phyloP scores from a whole-genome alignment of 108 stramenopile genomes.

The Nannochloropsis salina region DNA sequence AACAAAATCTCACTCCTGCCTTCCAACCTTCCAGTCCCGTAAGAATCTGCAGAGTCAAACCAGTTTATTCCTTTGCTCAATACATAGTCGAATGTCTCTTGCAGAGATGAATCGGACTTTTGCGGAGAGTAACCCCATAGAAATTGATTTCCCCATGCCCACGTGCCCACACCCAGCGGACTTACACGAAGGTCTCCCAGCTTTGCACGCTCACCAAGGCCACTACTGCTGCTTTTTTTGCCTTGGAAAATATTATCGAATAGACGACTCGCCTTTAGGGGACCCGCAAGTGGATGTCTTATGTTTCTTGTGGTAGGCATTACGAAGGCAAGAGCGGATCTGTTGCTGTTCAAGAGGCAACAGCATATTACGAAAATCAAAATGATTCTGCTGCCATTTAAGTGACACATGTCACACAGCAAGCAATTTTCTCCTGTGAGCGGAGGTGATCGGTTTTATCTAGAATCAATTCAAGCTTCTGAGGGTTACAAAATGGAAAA shows the following conservation, averaged over 20 bases:
- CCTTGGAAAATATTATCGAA: neutral
- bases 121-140: slow-evolving; percentile 52
- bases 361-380: too few species aligned
- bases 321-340: too few species aligned
- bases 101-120: slow-evolving; percentile 44
- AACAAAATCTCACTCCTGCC: slow-evolving; percentile 47
- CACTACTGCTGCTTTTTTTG: neutral
- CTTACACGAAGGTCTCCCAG: neutral
- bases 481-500: too few species aligned
- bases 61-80: slow-evolving; percentile 45
- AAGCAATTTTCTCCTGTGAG: too few species aligned
- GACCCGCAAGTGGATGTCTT: neutral
- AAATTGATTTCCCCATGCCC: slow-evolving; percentile 54
- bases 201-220: neutral
- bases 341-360: too few species aligned
- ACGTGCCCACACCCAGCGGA: slow-evolving; percentile 43
- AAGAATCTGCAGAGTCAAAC: slow-evolving; percentile 55
- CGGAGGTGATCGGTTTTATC: too few species aligned
- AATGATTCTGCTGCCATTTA: too few species aligned
- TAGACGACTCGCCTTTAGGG: neutral
- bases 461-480: too few species aligned
- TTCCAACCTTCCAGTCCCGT: slow-evolving; percentile 48
- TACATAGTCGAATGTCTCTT: slow-evolving; percentile 49
- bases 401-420: too few species aligned
- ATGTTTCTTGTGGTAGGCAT: too few species aligned